Conservation (phyloP, 495 filamentous ascomycete genomes). For the Podospora pseudoanserina region DNA sequence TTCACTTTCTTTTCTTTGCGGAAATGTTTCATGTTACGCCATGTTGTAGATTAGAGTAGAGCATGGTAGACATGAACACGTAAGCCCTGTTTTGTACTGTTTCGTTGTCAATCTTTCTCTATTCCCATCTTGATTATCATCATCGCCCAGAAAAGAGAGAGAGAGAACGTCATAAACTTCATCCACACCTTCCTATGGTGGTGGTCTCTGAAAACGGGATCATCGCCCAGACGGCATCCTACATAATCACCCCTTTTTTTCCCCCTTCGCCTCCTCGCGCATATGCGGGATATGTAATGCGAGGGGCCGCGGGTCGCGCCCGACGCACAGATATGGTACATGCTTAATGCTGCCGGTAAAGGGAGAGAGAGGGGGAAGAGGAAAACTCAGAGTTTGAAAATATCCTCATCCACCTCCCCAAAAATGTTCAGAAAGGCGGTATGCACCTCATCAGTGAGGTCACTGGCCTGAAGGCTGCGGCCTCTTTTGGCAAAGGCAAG, state of each 20-base stretch:
- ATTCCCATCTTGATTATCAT: too few relatives aligned
- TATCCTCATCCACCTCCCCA: conserved; percentile 45
- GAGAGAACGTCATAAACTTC: neutral
- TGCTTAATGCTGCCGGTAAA: neutral
- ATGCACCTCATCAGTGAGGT: conserved; percentile 88
- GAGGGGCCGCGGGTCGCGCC: neutral
- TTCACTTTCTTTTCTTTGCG: neutral
- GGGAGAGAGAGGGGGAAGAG: neutral
- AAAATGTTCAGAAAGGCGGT: conserved; percentile 76
- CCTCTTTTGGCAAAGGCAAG: conserved; percentile 84
- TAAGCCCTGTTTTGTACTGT: neutral
- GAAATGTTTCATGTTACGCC: neutral
- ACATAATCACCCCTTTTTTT: neutral
- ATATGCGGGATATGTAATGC: neutral
- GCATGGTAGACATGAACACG: neutral
- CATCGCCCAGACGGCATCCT: neutral
- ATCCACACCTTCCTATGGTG: neutral
- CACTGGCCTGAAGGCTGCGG: conserved; percentile 86
- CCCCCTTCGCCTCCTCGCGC: neutral
- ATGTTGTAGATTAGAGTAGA: neutral
- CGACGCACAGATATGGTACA: neutral
- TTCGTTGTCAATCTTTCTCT: neutral
- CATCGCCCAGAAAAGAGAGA: neutral
- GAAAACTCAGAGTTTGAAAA: conserved; percentile 20
- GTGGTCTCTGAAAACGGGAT: neutral